Base-by-base conservation (phyloP, 495 filamentous ascomycete species). In the Lentithecium fluviatile region DNA sequence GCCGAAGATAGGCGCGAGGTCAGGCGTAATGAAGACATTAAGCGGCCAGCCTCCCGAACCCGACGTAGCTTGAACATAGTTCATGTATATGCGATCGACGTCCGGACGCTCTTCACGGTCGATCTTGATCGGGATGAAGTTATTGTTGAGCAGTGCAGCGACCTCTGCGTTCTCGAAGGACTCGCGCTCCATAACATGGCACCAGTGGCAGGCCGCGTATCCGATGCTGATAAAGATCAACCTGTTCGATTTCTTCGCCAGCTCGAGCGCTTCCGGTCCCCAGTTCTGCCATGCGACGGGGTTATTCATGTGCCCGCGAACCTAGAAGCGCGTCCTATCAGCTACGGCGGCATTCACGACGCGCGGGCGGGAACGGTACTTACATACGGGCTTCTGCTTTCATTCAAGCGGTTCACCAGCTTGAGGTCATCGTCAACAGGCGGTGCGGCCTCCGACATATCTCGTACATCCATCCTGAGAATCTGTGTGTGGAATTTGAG, bases 61-160 rank as follows among this genome's bases (percentile, higher is more conserved):
- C 36, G 87, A 95, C 15, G 93, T 92, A 5, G 92, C 93, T 76
- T 96, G 90, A 29, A 95, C 89, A 76, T 95, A 98, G 75, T 96
- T 96, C 88, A 97, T 95, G 71, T 97, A 98, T 57, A 97, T 91
- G 52, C 90, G 87, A 70, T 98, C 94, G 65, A 97, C 83, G 71
- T 97, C 92, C 1, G 95, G 94, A 34, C 93, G 87, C 72, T 97
- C 93, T 73, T 98, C 94, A 26, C 92, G 85, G 71, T 98, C 94
- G 64, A 97, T 82, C 65, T 96, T 88, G 73, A 98, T 86, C 7
- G 94, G 94, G 21, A 98, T 85, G 73, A 97, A 97, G 46, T 85
- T 80, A 55, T 85, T 78, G 74, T 97, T 98, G 42, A 98, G 82
- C 56, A 96, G 80, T 7, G 79, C 75, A 19, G 95, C 93, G 51